A percentile compares a stretch with the other conserved stretches of the same genome.
Evolutionary conservation across 495 filamentous ascomycete species (phyloP).

Genomic region (Aspergillus steynii): DNA sequence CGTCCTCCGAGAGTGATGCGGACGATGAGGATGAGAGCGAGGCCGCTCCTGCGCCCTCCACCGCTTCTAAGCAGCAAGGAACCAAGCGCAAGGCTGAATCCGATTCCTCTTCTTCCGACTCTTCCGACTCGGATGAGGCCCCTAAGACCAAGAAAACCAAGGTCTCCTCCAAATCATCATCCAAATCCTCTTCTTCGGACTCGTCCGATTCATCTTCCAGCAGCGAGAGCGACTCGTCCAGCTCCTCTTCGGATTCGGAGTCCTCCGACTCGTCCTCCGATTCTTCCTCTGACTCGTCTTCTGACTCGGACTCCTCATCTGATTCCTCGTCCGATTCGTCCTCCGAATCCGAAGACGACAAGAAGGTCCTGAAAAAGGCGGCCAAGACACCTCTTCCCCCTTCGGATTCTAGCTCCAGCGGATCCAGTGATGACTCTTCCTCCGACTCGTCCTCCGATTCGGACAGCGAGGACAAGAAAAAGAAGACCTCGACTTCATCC

Average conservation of each 20-base stretch:
- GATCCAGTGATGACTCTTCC: conserved; percentile 21
- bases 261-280: conserved; percentile 17
- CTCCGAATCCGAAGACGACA: conserved; percentile 38
- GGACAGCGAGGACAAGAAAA: conserved; percentile 26
- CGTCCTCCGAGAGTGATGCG: conserved; percentile 60
- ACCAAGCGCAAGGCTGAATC: conserved; percentile 68
- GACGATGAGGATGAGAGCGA: conserved; percentile 59
- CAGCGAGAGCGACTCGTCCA: conserved; percentile 28
- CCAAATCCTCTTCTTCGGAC: too few species aligned
- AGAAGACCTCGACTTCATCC: conserved; percentile 10
- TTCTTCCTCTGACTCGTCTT: conserved; percentile 23
- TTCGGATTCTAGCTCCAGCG: conserved; percentile 35
- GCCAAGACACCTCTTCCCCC: conserved; percentile 54
- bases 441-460: conserved; percentile 28
- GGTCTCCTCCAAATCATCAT: conserved; percentile 7
- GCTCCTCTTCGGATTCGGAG: conserved; percentile 26
- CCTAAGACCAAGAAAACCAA: conserved; percentile 46
- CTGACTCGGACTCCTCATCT: conserved; percentile 23
- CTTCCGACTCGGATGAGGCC: conserved; percentile 38
- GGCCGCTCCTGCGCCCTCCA: conserved; percentile 28
- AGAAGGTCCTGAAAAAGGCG: conserved; percentile 49
- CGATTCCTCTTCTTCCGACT: conserved; percentile 47
- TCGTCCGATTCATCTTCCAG: conserved; percentile 25
- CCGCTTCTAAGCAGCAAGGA: conserved; percentile 38
- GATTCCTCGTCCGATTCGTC: conserved; percentile 26